These are phyloP conservation scores for Mycena amicta DNA, from an alignment of 768 basidiomycete genomes.

Conservation along the genomic window DNA sequence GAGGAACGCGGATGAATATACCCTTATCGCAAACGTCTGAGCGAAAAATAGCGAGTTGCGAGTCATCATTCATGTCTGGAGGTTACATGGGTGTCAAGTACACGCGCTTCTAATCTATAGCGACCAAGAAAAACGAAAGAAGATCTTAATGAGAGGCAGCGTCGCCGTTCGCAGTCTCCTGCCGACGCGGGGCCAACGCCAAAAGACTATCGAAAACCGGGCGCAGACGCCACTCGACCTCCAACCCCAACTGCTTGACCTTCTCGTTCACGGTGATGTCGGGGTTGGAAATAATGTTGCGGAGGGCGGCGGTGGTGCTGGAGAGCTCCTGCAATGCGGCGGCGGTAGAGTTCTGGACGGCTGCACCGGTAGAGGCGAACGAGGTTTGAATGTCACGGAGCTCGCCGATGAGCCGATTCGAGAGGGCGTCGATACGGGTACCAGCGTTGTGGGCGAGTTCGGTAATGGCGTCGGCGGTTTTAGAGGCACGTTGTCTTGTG, in stretches of 20 bases:
- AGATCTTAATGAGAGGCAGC: neutral
- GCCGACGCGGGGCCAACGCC: constrained; percentile 1
- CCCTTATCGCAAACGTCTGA: too few relatives aligned
- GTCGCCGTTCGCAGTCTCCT: constrained; percentile 11
- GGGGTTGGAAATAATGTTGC: constrained; percentile 51
- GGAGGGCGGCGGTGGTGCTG: constrained; percentile 55
- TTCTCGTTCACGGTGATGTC: constrained; percentile 67
- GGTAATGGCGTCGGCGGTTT: constrained; percentile 66
- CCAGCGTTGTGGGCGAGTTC: constrained; percentile 58
- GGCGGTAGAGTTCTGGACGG: constrained; percentile 40
- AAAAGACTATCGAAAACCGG: constrained; percentile 54
- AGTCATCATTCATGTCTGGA: neutral
- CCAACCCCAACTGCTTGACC: constrained; percentile 53
- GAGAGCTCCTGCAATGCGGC: constrained; percentile 48
- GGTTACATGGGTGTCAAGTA: neutral
- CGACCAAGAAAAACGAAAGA: constrained; percentile 9
- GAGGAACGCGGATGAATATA: too few relatives aligned
- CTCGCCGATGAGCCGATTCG: constrained; percentile 67
- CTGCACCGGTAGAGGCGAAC: constrained; percentile 50
- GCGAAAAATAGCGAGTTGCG: too few relatives aligned
- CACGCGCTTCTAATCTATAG: constrained; percentile 20
- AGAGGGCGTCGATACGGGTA: constrained; percentile 57
- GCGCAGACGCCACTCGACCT: constrained; percentile 61
- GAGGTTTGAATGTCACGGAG: constrained; percentile 68
- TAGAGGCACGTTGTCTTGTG: constrained; percentile 66